Percentiles rank a stretch among this genome's conserved stretches.
Conservation (phyloP, 345 rosid species). For the Corchorus capsularis region DNA sequence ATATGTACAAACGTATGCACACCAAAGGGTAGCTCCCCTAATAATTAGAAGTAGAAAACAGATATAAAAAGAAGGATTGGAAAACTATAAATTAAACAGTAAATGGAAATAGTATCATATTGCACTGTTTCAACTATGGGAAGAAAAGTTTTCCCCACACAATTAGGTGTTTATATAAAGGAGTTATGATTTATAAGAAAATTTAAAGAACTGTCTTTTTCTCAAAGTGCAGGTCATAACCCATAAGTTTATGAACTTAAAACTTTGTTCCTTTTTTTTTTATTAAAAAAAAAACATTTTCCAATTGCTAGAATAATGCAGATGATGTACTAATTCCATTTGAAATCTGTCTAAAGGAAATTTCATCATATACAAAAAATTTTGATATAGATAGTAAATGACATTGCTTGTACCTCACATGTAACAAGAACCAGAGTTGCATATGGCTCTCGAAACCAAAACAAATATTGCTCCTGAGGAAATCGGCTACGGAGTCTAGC, state of each 20-base stretch:
- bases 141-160: background rate
- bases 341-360: background rate
- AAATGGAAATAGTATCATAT: background rate
- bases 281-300: too few species aligned
- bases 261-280: background rate
- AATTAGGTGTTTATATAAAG: background rate
- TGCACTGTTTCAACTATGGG: background rate
- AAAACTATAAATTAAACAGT: background rate
- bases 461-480: constrained; percentile 81
- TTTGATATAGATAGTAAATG: background rate
- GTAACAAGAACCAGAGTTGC: constrained; percentile 90
- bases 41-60: background rate
- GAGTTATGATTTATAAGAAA: background rate
- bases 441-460: constrained; percentile 94
- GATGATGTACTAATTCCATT: background rate
- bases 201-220: background rate
- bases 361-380: background rate
- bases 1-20: background rate
- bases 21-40: background rate
- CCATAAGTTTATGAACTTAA: constrained; percentile 1
- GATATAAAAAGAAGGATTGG: background rate
- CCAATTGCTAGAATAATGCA: background rate
- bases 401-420: constrained; percentile 67
- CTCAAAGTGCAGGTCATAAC: background rate
- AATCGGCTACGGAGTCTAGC: constrained; percentile 88